Evolutionary conservation across 2,329 filamentous ascomycete genomes (phyloP), one percentile per base, ranked within the genome.

Genomic region (Colletotrichum sp.): DNA sequence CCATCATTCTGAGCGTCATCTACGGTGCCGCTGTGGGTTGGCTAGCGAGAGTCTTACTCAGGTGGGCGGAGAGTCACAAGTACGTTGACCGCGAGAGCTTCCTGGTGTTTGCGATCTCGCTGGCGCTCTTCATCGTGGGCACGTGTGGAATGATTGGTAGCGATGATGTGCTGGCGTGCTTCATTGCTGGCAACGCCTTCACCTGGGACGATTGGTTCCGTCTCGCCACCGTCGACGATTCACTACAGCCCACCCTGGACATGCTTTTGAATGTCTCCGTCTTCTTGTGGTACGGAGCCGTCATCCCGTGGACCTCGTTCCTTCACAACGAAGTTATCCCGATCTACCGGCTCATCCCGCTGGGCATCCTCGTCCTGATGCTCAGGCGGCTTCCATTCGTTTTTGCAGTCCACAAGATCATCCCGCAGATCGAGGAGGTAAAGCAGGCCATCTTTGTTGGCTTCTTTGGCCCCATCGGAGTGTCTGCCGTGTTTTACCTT

Each of bases 121-220:
- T 98, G 60, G 95, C 95, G 81, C 89, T 98, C 8, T 98, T 98
- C 81, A 95, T 98, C 69, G 90, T 95, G 0, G 96, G 96, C 1
- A 98, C 95, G 0, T 96, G 95, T 77, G 96, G 96, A 3, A 90
- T 98, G 88, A 90, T 98, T 65, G 96, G 95, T 2, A 96, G 93
- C 44, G 96, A 98, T 81, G 96, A 98, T 81, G 94, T 98, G 1
- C 89, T 98, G 8, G 96, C 96, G 2, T 98, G 95, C 85, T 98
- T 98, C 82, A 93, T 98, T 79, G 96, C 96, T 3, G 96, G 96
- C 2, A 98, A 98, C 81, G 92, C 91, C 1, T 98, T 98, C 79
- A 98, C 95, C 0, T 96, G 95, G 92, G 96, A 98, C 82, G 95
- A 98, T 84, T 98, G 95, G 95, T 98, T 98, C 85, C 93, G 96